Base-by-base conservation (phyloP, 495 filamentous ascomycete genomes). In the Lasiosphaeriaceae sp. region DNA sequence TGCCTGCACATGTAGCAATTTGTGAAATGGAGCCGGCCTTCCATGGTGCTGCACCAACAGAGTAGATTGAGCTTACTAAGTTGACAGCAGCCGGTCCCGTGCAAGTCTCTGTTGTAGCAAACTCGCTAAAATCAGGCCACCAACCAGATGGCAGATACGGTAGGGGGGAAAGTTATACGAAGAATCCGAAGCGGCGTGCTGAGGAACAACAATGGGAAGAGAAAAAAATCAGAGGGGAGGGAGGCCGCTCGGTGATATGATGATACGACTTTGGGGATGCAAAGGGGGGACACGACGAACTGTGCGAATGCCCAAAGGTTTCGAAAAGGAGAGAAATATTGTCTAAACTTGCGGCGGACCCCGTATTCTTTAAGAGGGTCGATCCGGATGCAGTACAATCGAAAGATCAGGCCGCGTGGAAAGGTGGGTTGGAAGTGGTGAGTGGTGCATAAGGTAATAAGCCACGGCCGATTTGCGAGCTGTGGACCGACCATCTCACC, bases 311-410 rank as follows among this genome's bases (percentile, higher is more conserved):
- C 45, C 49, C 20, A 53, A 54, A 59, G 21, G 54, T 59, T 64
- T 64, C 54, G 56, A 57, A 59, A 61, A 56, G 49, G 48, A 29
- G 47, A 56, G 52, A 50, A 49, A 47, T 19, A 43, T 17, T n/a
- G 50, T 51, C 16, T 50, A 12, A 62, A 58, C 16, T 34, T 37
- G 54, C 53, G 56, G 61, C 47, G 66, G 61, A 21, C 35, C 19
- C 52, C 23, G 53, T 47, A 55, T 59, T 29, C 45, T 57, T 66
- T 58, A 66, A 60, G 61, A 58, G 59, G 62, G 61, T 64, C 58
- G 63, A 54, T 66, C 64, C 61, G 64, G 53, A 65, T 61, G 57
- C 59, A 61, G 58, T 39, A 37, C 35, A 57, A 56, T 37, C 43
- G 34, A 39, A 19, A 22, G 17, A 58, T 19, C 46, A 52, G 45